Percentiles rank a stretch among this genome's conserved stretches.
These are phyloP conservation scores for Komagataea norvegica DNA, from an alignment of 1,139 yeast genomes.

Conservation along the genomic window DNA sequence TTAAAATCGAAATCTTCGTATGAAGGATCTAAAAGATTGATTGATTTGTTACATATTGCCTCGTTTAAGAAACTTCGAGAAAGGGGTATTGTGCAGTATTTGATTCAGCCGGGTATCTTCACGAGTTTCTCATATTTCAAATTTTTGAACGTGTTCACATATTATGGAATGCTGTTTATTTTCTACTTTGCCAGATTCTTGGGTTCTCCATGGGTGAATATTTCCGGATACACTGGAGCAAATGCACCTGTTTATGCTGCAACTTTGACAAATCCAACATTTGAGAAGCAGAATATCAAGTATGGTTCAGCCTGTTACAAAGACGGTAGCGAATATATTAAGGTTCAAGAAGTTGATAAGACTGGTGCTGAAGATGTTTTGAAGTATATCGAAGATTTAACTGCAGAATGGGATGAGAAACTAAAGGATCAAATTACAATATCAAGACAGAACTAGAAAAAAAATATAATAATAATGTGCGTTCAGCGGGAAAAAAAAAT, in stretches of 20 bases:
- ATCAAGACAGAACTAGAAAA: constrained; percentile 33
- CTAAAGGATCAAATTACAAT: constrained; percentile 67
- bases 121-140: constrained; percentile 76
- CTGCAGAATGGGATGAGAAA: constrained; percentile 61
- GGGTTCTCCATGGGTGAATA: constrained; percentile 87
- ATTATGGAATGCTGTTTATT: constrained; percentile 76
- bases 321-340: constrained; percentile 61
- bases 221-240: constrained; percentile 85
- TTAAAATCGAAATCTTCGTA: constrained; percentile 62
- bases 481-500: not conserved
- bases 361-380: constrained; percentile 64
- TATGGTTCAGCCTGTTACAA: constrained; percentile 70
- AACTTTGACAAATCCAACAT: constrained; percentile 38
- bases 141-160: constrained; percentile 70
- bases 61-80: constrained; percentile 48
- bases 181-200: constrained; percentile 78
- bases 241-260: constrained; percentile 72
- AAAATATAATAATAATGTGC: constrained; percentile 2
- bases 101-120: constrained; percentile 93
- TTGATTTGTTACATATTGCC: constrained; percentile 78
- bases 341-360: constrained; percentile 49
- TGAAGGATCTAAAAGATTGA: constrained; percentile 87
- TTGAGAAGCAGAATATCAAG: constrained; percentile 50
- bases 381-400: constrained; percentile 51
- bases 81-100: constrained; percentile 60